Percentiles rank a stretch among this genome's conserved stretches.
Conservation (phyloP, 2,329 filamentous ascomycete species). For the Coniella lustricola region DNA sequence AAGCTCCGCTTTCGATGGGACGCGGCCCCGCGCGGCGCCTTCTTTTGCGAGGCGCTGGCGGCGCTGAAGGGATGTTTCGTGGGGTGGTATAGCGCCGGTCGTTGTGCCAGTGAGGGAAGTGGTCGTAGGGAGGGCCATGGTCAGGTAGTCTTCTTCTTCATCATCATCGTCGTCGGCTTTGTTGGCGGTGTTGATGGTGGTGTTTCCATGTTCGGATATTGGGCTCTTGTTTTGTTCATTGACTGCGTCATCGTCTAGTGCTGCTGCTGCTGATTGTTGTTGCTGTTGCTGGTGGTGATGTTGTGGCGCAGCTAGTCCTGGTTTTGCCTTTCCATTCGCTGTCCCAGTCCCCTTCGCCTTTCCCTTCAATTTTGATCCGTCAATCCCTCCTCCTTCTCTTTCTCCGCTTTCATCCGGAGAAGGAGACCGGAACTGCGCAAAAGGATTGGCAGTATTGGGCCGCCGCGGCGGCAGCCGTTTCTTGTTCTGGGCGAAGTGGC, state of each 20-base stretch:
- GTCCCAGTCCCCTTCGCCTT: no score
- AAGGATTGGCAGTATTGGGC: background rate
- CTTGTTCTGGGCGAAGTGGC: slow-evolving; percentile 4
- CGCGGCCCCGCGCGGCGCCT: slow-evolving; percentile 58
- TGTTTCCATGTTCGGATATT: no score
- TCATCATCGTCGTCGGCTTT: slow-evolving; percentile 38
- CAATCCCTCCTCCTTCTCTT: slow-evolving; percentile 10
- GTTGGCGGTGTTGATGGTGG: slow-evolving; percentile 14
- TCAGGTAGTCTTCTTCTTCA: slow-evolving; percentile 94
- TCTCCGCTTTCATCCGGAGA: background rate
- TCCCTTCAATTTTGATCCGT: no score
- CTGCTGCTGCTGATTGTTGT: no score
- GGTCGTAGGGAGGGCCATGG: slow-evolving; percentile 76
- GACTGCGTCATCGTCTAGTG: no score
- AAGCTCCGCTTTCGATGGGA: slow-evolving; percentile 77
- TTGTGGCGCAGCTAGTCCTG: no score
- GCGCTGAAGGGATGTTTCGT: slow-evolving; percentile 50
- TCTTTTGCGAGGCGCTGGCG: slow-evolving; percentile 49
- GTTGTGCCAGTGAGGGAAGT: slow-evolving; percentile 32
- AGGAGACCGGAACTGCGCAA: background rate
- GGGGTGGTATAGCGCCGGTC: no score
- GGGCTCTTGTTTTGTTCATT: no score
- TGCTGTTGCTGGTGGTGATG: no score
- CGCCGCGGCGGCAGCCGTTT: background rate
- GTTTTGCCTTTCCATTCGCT: no score